Base-by-base conservation (phyloP, 192 early-diverging fungal genomes). In the Coemansia sp. region DNA sequence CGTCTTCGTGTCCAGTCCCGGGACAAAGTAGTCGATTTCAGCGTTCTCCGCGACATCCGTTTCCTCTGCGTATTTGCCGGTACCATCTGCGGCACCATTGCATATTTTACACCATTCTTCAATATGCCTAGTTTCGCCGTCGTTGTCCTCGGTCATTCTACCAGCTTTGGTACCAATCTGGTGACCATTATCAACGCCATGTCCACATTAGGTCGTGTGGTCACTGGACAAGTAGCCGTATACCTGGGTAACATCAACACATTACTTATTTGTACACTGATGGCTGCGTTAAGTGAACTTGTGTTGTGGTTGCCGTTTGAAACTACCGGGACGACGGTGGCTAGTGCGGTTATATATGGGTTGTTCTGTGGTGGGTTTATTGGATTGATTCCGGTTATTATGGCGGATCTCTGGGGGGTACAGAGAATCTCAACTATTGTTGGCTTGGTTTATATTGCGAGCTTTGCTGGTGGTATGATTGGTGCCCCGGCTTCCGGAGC, bases 111-210 rank as follows among this genome's bases (percentile, higher is more conserved):
- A 8, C 87, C 88, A 0, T 84, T 85, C 48, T 85, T 87, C 57
- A 80, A 40, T 38, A 72, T 88, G 66, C 80, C 85, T 16, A 60
- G 38, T 6, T 60, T 60, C 42, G 38, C 68, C 20, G 56, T 72
- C 45, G 63, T 76, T 51, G 64, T 85, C 25, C 60, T 49, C 14
- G 83, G 81, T 28, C 69, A 85, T 22, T 66, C 73, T 8, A 31
- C 38, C 1, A 61, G 54, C 0, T 80, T 84, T 18, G 88, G 82
- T 14, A 80, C 85, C 1, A 72, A 84, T 22, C 75, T 91, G 45
- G 67, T 91, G 30, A 87, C 87, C 50, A 67, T 93, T 38, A 87
- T 90, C 80, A 87, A 85, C 38, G 90, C 82, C 29, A 71, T 82
- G 14, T 89, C 87, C 12, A 86, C 89, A 3, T 50, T 87, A 0